These are phyloP conservation scores for Blastobotrys parvus DNA, from an alignment of 805 yeast species.

Conservation along the genomic window DNA sequence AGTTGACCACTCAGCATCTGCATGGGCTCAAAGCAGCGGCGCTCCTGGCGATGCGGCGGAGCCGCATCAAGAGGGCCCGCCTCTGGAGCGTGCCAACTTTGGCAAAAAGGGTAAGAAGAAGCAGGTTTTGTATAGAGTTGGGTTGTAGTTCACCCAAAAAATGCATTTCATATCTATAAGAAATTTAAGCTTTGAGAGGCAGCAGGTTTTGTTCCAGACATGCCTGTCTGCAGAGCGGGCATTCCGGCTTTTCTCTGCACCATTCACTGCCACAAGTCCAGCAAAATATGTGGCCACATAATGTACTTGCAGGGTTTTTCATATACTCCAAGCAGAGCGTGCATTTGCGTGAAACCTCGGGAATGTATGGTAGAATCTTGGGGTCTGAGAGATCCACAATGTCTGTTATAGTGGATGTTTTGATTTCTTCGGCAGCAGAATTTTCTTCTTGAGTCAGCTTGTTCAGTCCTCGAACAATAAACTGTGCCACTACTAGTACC, in stretches of 20 bases:
- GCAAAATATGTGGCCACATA: constrained; percentile 90
- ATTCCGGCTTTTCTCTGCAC: constrained; percentile 80
- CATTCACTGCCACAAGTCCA: constrained; percentile 88
- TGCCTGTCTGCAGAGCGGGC: constrained; percentile 81
- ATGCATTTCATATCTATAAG: too few relatives aligned
- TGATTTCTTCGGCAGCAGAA: constrained; percentile 7
- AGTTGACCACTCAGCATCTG: not conserved
- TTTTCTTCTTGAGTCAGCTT: constrained; percentile 1
- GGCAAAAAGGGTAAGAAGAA: constrained; percentile 3
- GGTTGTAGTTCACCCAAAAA: too few relatives aligned
- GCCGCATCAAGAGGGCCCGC: not conserved
- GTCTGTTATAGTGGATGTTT: constrained; percentile 7
- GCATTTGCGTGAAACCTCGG: constrained; percentile 64
- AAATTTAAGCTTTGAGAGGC: constrained; percentile 31
- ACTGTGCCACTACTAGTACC: constrained; percentile 26
- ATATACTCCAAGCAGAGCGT: constrained; percentile 76
- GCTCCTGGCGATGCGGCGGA: not conserved
- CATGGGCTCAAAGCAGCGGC: not conserved
- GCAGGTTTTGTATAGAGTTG: too few relatives aligned
- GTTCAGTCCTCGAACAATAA: constrained; percentile 9
- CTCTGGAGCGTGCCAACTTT: not conserved
- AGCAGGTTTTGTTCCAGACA: constrained; percentile 56
- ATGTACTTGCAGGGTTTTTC: constrained; percentile 75
- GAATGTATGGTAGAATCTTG: constrained; percentile 53
- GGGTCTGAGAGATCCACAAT: constrained; percentile 50